These are phyloP conservation scores for Macrotyloma uniflorum DNA, from an alignment of 306 rosid species.

Conservation along the genomic window DNA sequence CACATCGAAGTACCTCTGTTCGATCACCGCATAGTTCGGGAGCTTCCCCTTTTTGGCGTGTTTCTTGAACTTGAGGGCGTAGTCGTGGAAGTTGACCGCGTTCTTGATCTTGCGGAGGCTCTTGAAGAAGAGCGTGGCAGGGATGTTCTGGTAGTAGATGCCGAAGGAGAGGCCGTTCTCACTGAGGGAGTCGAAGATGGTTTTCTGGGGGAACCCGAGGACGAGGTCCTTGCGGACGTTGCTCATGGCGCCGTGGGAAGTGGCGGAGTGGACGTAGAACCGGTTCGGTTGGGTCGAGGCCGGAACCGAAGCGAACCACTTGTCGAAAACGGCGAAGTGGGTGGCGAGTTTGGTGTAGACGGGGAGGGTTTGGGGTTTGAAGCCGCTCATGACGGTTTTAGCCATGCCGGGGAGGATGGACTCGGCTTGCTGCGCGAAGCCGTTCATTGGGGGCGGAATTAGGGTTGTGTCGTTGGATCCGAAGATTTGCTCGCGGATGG, in stretches of 20 bases:
- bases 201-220: conserved; percentile 83
- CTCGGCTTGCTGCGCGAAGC: conserved; percentile 91
- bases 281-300: conserved; percentile 97
- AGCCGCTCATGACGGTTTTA: conserved; percentile 82
- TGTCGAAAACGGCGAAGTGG: conserved; percentile 70
- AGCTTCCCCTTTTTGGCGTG: conserved; percentile 77
- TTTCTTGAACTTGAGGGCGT: conserved; percentile 58
- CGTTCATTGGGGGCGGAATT: conserved; percentile 74
- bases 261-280: conserved; percentile 90
- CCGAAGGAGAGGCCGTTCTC: conserved; percentile 70
- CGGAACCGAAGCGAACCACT: conserved; percentile 93
- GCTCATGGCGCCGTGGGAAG: conserved; percentile 92
- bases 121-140: conserved; percentile 78
- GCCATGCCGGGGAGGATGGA: conserved; percentile 41
- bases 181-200: conserved; percentile 81
- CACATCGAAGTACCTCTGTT: conserved; percentile 84
- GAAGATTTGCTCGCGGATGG: conserved; percentile 82
- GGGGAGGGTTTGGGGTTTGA: conserved; percentile 70
- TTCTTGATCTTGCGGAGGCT: conserved; percentile 69
- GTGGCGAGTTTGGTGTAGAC: conserved; percentile 66
- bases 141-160: conserved; percentile 87
- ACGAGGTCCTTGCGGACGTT: conserved; percentile 78
- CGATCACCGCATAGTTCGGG: conserved; percentile 86
- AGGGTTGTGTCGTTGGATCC: conserved; percentile 60
- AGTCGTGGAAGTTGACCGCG: conserved; percentile 57